phyloP scores from a whole-genome alignment of 805 yeast genomes.

The Peterozyma xylosa region DNA sequence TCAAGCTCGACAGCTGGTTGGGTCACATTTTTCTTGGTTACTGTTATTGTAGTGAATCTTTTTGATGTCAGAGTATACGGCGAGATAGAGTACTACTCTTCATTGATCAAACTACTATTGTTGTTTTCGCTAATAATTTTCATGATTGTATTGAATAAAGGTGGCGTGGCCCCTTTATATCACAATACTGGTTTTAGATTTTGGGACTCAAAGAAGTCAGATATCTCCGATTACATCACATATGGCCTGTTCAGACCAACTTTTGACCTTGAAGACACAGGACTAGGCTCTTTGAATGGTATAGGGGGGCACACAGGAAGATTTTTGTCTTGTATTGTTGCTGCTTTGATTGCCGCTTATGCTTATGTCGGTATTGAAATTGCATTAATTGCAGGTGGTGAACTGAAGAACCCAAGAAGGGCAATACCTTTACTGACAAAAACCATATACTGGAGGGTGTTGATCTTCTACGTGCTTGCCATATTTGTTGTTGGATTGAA shows the following conservation, averaged over 20 bases:
- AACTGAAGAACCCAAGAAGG: slow-evolving; percentile 72
- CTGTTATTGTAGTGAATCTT: slow-evolving; percentile 43
- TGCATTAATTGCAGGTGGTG: slow-evolving; percentile 80
- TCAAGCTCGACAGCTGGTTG: slow-evolving; percentile 59
- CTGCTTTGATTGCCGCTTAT: slow-evolving; percentile 58
- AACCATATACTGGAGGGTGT: slow-evolving; percentile 64
- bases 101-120: slow-evolving; percentile 49
- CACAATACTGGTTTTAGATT: slow-evolving; percentile 55
- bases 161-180: slow-evolving; percentile 39
- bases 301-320: slow-evolving; percentile 56
- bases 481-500: slow-evolving; percentile 65
- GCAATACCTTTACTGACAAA: slow-evolving; percentile 73
- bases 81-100: slow-evolving; percentile 60
- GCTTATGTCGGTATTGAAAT: slow-evolving; percentile 80
- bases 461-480: slow-evolving; percentile 58
- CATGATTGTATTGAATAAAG: slow-evolving; percentile 59
- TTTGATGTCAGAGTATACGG: slow-evolving; percentile 70
- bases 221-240: slow-evolving; percentile 32
- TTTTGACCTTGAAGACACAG: slow-evolving; percentile 54
- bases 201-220: slow-evolving; percentile 54
- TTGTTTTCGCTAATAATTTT: slow-evolving; percentile 48
- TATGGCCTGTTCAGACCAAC: slow-evolving; percentile 74
- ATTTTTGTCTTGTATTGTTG: slow-evolving; percentile 52
- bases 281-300: slow-evolving; percentile 45
- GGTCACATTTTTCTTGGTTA: slow-evolving; percentile 47